A percentile compares a stretch with the other conserved stretches of the same genome.
Evolutionary conservation across 441 rosid genomes (phyloP).

Genomic region (Erodium trifolium): DNA sequence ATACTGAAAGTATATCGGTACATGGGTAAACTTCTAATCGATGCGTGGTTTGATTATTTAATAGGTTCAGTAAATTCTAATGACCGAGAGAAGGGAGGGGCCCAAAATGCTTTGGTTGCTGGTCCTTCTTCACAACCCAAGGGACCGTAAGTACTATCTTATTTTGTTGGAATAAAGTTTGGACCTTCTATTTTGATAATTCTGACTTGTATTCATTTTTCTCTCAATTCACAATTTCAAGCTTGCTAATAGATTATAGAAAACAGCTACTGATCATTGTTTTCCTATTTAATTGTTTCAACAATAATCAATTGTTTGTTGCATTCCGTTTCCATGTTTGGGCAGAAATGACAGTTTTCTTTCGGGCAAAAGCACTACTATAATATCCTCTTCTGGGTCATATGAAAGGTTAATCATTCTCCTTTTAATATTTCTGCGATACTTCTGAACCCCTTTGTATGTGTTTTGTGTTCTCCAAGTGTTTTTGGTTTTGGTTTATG

Average conservation of each 20-base stretch:
- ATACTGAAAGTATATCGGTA: neutral
- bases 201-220: neutral
- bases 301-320: neutral
- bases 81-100: constrained; percentile 36
- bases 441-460: neutral
- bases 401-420: constrained; percentile 58
- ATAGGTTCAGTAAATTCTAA: constrained; percentile 60
- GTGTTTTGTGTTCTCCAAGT: neutral
- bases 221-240: too few species aligned
- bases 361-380: constrained; percentile 54
- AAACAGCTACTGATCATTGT: neutral
- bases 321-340: neutral
- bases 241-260: neutral
- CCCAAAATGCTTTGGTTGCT: constrained; percentile 60
- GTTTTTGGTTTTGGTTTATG: neutral
- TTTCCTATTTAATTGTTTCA: neutral
- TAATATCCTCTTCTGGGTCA: constrained; percentile 50
- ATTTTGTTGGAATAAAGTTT: neutral
- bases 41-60: constrained; percentile 11
- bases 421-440: constrained; percentile 9
- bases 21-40: constrained; percentile 2
- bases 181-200: neutral
- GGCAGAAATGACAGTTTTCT: constrained; percentile 48
- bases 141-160: constrained; percentile 31
- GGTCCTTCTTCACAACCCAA: constrained; percentile 75